These are phyloP conservation scores for Cairneyella variabilis DNA, from an alignment of 495 filamentous ascomycete genomes.

Conservation along the genomic window DNA sequence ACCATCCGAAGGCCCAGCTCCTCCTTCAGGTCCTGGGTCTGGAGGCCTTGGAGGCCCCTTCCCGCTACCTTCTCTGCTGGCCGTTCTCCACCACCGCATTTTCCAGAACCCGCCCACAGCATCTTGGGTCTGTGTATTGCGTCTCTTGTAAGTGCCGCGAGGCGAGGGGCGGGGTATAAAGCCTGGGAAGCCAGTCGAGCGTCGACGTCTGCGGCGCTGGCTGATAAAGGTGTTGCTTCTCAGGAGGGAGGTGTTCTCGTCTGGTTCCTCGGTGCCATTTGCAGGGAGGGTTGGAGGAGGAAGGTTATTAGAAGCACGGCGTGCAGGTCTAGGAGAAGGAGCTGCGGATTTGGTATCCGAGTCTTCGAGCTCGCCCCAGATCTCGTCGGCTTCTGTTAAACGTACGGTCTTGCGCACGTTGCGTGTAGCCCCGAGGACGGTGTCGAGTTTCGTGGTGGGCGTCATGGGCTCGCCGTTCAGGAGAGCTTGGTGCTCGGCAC, in stretches of 20 bases:
- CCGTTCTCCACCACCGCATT: constrained; percentile 25
- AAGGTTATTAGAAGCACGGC: constrained; percentile 11
- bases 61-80: constrained; percentile 5
- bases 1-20: constrained; percentile 4
- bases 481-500: constrained; percentile 28
- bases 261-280: constrained; percentile 27
- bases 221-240: constrained; percentile 7
- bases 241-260: constrained; percentile 26
- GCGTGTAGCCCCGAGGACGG: constrained; percentile 25
- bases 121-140: constrained; percentile 10
- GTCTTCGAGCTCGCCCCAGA: constrained; percentile 65
- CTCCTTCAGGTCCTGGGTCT: constrained; percentile 1
- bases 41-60: constrained; percentile 16
- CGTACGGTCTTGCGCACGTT: constrained; percentile 35
- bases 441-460: constrained; percentile 31
- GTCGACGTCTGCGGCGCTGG: constrained; percentile 31
- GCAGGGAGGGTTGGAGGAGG: not conserved
- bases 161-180: constrained; percentile 39
- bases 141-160: constrained; percentile 3
- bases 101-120: constrained; percentile 25
- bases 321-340: constrained; percentile 20
- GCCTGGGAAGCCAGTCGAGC: constrained; percentile 50
- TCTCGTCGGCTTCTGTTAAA: constrained; percentile 57
- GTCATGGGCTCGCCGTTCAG: constrained; percentile 45
- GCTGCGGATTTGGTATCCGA: constrained; percentile 37